Percentiles rank a stretch among this genome's conserved stretches.
Evolutionary conservation across 2,329 filamentous ascomycete genomes (phyloP).

Genomic region (Aspergillus versicolor): DNA sequence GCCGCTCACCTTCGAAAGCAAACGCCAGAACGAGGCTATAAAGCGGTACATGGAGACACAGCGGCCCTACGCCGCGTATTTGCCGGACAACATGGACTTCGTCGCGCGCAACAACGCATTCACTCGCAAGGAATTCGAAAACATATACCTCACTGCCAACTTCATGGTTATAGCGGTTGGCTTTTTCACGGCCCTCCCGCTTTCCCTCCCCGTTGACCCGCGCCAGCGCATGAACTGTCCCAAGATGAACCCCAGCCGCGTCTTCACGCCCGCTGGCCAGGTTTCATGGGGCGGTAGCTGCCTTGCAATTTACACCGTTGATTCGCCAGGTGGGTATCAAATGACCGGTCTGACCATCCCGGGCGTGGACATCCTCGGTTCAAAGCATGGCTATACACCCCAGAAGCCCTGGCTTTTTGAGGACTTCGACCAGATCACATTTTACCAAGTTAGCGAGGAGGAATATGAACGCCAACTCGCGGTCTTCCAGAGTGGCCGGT

Average conservation of each 20-base stretch:
- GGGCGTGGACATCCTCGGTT: constrained; percentile 54
- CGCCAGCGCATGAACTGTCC: constrained; percentile 54
- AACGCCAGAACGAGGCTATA: constrained; percentile 50
- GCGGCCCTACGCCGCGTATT: constrained; percentile 59
- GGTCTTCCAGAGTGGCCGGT: constrained; percentile 51
- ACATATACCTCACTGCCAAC: constrained; percentile 51
- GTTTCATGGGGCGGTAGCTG: constrained; percentile 58
- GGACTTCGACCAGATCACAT: constrained; percentile 58
- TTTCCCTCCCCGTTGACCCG: constrained; percentile 55
- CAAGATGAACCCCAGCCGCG: constrained; percentile 57
- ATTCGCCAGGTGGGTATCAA: constrained; percentile 58
- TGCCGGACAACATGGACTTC: constrained; percentile 63
- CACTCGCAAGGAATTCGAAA: constrained; percentile 47
- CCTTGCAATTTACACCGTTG: constrained; percentile 56
- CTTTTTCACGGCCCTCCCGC: constrained; percentile 56
- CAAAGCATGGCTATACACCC: constrained; percentile 49
- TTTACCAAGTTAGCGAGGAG: constrained; percentile 53
- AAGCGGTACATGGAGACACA: constrained; percentile 63
- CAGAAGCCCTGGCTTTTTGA: constrained; percentile 55
- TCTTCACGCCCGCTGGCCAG: constrained; percentile 58
- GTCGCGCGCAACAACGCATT: constrained; percentile 56
- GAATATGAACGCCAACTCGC: constrained; percentile 52
- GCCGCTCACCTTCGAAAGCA: constrained; percentile 44
- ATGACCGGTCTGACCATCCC: constrained; percentile 55
- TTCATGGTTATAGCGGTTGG: constrained; percentile 56